Evolutionary conservation across 1,284 basidiomycete species (phyloP).

Genomic region (Papiliotrema fonsecae): DNA sequence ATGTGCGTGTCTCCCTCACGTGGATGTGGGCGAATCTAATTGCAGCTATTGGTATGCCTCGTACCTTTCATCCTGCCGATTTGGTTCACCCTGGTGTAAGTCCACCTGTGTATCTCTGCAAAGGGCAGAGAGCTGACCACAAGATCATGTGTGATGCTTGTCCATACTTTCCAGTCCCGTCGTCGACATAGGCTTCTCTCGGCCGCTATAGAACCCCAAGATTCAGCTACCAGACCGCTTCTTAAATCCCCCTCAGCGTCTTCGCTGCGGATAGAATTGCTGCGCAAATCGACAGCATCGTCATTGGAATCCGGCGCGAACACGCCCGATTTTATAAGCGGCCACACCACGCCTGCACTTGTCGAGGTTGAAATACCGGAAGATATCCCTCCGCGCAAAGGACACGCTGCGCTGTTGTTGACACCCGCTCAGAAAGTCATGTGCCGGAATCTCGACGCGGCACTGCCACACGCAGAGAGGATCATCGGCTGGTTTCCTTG

Average conservation of each 20-base stretch:
- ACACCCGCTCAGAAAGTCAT: constrained; percentile 30
- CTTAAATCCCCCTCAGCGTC: not conserved
- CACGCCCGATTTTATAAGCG: too few relatives aligned
- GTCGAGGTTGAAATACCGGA: constrained; percentile 1
- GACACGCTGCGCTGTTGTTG: constrained; percentile 21
- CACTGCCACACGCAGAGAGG: constrained; percentile 31
- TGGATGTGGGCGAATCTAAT: too few relatives aligned
- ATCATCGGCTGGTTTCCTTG: constrained; percentile 41
- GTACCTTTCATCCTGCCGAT: constrained; percentile 32
- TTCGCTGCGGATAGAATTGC: not conserved
- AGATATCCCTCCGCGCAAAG: not conserved
- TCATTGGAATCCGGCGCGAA: too few relatives aligned
- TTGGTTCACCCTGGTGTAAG: constrained; percentile 26
- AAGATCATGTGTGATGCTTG: constrained; percentile 14
- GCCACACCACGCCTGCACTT: not conserved
- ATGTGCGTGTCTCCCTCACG: too few relatives aligned
- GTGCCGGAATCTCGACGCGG: constrained; percentile 21
- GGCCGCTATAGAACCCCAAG: not conserved
- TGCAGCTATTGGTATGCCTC: constrained; percentile 24
- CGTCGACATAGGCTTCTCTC: constrained; percentile 1
- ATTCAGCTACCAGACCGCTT: not conserved
- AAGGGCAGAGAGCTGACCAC: not conserved
- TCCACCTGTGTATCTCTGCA: not conserved
- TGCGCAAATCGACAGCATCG: too few relatives aligned
- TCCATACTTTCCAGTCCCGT: constrained; percentile 31